Percentiles rank a stretch among this genome's conserved stretches.
phyloP scores from a whole-genome alignment of 768 basidiomycete species.

The Calocera viscosa region DNA sequence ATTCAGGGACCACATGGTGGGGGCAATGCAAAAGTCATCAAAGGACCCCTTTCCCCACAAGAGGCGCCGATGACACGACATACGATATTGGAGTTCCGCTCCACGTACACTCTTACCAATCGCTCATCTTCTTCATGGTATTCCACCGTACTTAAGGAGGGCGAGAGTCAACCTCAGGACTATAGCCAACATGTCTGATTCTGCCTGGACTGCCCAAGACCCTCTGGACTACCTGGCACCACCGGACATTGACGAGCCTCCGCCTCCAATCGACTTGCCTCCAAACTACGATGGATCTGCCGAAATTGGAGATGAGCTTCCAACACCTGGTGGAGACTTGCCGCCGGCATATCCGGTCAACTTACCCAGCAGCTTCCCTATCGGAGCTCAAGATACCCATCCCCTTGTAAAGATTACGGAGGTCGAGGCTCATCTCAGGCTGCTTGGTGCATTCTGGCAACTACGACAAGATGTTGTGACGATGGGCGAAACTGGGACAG shows the following conservation, averaged over 20 bases:
- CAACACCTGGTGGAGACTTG: neutral
- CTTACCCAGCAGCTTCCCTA: neutral
- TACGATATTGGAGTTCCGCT: no score
- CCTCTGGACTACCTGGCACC: neutral
- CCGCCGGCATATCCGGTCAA: slow-evolving; percentile 1
- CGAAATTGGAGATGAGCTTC: neutral
- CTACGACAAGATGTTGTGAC: slow-evolving; percentile 12
- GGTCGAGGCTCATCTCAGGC: slow-evolving; percentile 16
- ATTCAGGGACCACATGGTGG: no score
- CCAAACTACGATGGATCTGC: neutral
- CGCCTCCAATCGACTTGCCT: neutral
- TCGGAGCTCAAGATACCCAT: neutral
- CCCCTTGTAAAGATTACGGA: slow-evolving; percentile 9
- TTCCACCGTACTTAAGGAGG: no score
- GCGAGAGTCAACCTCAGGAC: no score
- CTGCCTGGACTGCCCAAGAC: neutral
- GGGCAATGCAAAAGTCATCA: no score
- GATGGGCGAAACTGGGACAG: neutral
- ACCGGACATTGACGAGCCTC: neutral
- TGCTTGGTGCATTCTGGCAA: slow-evolving; percentile 18
- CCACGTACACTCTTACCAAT: no score
- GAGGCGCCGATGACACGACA: no score
- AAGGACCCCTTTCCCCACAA: no score
- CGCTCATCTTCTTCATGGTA: no score
- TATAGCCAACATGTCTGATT: no score